A percentile compares a stretch with the other conserved stretches of the same genome.
Conservation (phyloP, 2,329 filamentous ascomycete species). For the Calonectria hongkongensis region DNA sequence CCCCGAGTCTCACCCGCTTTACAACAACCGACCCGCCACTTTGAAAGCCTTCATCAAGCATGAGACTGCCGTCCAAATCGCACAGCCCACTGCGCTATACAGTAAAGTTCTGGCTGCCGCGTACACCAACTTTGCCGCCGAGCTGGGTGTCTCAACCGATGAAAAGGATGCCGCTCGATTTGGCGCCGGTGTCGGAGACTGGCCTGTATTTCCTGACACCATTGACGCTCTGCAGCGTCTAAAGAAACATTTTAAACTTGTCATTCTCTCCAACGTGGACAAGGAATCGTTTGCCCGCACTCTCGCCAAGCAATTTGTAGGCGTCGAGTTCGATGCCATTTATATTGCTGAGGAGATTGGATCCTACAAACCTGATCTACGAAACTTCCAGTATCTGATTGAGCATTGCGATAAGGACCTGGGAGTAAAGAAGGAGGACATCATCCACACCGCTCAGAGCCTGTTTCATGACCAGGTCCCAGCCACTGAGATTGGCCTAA, state of each 20-base stretch:
- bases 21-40: conserved; percentile 61
- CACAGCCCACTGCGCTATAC: conserved; percentile 74
- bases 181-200: conserved; percentile 69
- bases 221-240: conserved; percentile 70
- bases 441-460: conserved; percentile 81
- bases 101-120: conserved; percentile 70
- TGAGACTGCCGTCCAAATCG: conserved; percentile 69
- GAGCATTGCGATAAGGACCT: conserved; percentile 70
- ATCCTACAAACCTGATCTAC: conserved; percentile 78
- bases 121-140: conserved; percentile 65
- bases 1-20: conserved; percentile 58
- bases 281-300: conserved; percentile 54
- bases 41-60: conserved; percentile 64
- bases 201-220: conserved; percentile 75
- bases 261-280: conserved; percentile 77
- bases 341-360: conserved; percentile 83
- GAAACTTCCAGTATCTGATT: conserved; percentile 81
- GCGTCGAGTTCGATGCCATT: conserved; percentile 74
- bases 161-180: conserved; percentile 67
- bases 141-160: conserved; percentile 60
- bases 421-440: conserved; percentile 68
- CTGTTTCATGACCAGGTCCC: conserved; percentile 80
- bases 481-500: conserved; percentile 74
- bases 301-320: conserved; percentile 62
- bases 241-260: conserved; percentile 71